Evolutionary conservation across 768 basidiomycete species (phyloP).

Genomic region (Boletus rubescentipes): DNA sequence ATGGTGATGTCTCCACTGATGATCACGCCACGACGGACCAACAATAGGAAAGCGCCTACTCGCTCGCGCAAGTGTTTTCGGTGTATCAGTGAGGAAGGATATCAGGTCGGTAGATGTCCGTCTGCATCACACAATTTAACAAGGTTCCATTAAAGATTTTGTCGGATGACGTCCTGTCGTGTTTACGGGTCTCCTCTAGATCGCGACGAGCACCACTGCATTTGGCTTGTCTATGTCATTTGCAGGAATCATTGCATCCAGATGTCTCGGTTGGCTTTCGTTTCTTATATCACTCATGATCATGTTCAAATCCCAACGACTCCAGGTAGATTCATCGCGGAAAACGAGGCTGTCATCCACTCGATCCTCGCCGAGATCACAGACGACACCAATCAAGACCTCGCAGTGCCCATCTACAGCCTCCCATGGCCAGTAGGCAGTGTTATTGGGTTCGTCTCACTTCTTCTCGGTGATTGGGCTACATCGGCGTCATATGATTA

Average conservation of each 20-base stretch:
- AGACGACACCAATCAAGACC: conserved; percentile 58
- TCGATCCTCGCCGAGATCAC: conserved; percentile 62
- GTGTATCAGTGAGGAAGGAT: conserved; percentile 62
- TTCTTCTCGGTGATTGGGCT: background rate
- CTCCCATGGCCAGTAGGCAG: conserved; percentile 56
- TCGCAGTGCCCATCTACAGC: conserved; percentile 57
- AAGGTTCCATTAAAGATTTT: conserved; percentile 41
- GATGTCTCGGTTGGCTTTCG: conserved; percentile 47
- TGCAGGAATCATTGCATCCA: conserved; percentile 43
- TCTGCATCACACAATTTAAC: background rate
- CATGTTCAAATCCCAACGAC: background rate
- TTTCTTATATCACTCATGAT: background rate
- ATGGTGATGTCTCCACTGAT: background rate
- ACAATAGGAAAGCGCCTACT: conserved; percentile 59
- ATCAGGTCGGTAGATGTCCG: conserved; percentile 40
- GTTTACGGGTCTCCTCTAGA: conserved; percentile 49
- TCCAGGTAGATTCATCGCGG: conserved; percentile 56
- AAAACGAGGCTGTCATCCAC: conserved; percentile 60
- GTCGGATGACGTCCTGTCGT: conserved; percentile 64
- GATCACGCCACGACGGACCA: too few species aligned
- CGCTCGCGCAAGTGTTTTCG: conserved; percentile 55
- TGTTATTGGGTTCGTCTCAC: conserved; percentile 47
- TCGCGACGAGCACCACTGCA: conserved; percentile 47
- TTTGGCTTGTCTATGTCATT: conserved; percentile 61
- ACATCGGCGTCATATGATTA: background rate